phyloP scores from a whole-genome alignment of 306 rosid genomes.

The Senna siamea region DNA sequence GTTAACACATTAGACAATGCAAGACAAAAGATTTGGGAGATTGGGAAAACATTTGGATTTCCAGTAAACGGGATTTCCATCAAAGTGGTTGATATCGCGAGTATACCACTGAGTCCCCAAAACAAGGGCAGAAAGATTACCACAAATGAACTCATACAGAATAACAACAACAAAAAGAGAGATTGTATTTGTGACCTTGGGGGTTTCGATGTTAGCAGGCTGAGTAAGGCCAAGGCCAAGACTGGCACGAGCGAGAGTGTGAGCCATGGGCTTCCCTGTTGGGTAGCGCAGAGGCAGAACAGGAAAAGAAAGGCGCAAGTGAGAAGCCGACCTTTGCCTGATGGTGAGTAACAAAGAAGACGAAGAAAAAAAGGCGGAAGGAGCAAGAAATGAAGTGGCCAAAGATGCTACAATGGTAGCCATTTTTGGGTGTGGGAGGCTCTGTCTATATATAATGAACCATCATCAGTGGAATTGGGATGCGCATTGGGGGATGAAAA shows the following conservation, averaged over 20 bases:
- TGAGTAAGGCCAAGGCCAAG: slow-evolving; percentile 96
- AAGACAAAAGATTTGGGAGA: background rate
- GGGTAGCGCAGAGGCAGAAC: slow-evolving; percentile 42
- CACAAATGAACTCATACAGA: background rate
- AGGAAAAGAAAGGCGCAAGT: slow-evolving; percentile 40
- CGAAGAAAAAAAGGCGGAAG: slow-evolving; percentile 38
- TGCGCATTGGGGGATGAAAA: no score
- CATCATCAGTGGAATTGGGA: background rate
- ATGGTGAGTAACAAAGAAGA: slow-evolving; percentile 43
- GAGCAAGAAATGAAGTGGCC: slow-evolving; percentile 42
- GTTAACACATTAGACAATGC: background rate
- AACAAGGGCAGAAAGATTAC: background rate
- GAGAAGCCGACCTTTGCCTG: slow-evolving; percentile 38
- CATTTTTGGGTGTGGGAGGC: slow-evolving; percentile 47
- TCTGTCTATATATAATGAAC: slow-evolving; percentile 53
- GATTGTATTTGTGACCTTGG: slow-evolving; percentile 48
- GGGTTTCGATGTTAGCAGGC: slow-evolving; percentile 54
- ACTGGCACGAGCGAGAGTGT: slow-evolving; percentile 61
- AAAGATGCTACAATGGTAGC: slow-evolving; percentile 58
- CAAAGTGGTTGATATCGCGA: background rate
- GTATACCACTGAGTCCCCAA: background rate
- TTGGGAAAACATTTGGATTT: background rate
- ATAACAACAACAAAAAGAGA: background rate
- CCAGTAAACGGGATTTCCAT: slow-evolving; percentile 9
- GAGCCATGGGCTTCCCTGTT: slow-evolving; percentile 65